phyloP scores from a whole-genome alignment of 169 alveolate species.

The Plasmodium ovale region DNA sequence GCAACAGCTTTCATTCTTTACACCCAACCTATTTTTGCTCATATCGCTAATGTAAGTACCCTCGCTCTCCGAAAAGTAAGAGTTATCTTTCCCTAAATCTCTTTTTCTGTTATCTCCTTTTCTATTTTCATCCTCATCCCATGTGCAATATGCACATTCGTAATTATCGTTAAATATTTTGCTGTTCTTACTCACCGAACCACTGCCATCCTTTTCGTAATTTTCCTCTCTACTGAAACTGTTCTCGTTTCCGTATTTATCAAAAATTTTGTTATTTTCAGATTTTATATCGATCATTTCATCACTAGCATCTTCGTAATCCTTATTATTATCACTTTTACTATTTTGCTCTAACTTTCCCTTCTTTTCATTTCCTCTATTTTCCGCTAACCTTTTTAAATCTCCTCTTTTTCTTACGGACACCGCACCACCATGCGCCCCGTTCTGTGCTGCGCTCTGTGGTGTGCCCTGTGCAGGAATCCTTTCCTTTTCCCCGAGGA shows the following conservation, averaged over 20 bases:
- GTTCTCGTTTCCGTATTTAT: conserved; percentile 2
- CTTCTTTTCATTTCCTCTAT: background rate
- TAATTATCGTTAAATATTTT: background rate
- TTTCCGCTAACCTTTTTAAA: background rate
- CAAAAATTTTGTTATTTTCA: background rate
- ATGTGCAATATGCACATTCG: background rate
- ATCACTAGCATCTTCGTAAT: background rate
- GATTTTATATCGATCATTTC: background rate
- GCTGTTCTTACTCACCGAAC: background rate
- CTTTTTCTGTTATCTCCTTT: background rate
- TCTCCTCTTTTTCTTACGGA: background rate
- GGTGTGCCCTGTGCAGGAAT: background rate
- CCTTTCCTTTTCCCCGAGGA: background rate
- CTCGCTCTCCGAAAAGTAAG: conserved; percentile 14
- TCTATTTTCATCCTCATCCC: conserved; percentile 1
- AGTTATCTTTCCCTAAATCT: conserved; percentile 3
- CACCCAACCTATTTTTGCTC: conserved; percentile 3
- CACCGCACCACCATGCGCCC: no score
- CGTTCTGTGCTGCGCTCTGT: no score
- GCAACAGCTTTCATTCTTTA: conserved; percentile 19
- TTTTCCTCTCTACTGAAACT: background rate
- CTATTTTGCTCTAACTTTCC: background rate
- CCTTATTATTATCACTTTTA: conserved; percentile 3
- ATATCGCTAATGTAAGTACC: conserved; percentile 34
- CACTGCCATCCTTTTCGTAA: background rate